These are phyloP conservation scores for Talaromyces islandicus DNA, from an alignment of 2,329 filamentous ascomycete genomes.

Conservation along the genomic window DNA sequence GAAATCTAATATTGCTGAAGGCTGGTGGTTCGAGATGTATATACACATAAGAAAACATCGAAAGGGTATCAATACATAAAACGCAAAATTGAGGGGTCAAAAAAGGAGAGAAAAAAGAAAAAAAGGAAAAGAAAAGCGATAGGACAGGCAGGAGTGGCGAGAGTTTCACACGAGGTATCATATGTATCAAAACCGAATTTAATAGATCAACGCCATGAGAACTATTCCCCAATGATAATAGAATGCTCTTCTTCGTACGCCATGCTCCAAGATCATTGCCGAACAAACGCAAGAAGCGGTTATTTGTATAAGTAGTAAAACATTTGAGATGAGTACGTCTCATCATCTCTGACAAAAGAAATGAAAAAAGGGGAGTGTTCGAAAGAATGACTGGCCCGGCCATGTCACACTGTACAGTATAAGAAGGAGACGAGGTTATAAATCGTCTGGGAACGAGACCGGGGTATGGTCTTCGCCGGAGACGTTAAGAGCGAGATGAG, in stretches of 20 bases:
- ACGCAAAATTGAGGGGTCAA: background rate
- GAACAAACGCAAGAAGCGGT: background rate
- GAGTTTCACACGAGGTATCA: constrained; percentile 6
- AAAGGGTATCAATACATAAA: background rate
- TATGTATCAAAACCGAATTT: constrained; percentile 2
- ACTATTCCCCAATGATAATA: background rate
- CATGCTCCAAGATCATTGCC: background rate
- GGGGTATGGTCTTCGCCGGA: background rate
- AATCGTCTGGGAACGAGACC: constrained; percentile 37
- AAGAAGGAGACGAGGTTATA: constrained; percentile 84
- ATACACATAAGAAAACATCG: background rate
- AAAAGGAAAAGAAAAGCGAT: background rate
- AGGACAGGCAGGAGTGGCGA: background rate
- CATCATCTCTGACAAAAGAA: background rate
- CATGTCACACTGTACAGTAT: constrained; percentile 49
- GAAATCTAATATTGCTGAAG: background rate
- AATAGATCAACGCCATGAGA: background rate
- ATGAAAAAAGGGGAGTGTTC: background rate
- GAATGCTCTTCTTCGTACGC: background rate
- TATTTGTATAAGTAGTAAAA: background rate
- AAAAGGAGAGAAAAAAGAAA: background rate
- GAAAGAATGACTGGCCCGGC: constrained; percentile 3
- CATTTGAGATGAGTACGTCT: background rate
- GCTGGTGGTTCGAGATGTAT: background rate
- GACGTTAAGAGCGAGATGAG: background rate